phyloP scores from a whole-genome alignment of 2,329 filamentous ascomycete species.

The Trichoderma sp. region DNA sequence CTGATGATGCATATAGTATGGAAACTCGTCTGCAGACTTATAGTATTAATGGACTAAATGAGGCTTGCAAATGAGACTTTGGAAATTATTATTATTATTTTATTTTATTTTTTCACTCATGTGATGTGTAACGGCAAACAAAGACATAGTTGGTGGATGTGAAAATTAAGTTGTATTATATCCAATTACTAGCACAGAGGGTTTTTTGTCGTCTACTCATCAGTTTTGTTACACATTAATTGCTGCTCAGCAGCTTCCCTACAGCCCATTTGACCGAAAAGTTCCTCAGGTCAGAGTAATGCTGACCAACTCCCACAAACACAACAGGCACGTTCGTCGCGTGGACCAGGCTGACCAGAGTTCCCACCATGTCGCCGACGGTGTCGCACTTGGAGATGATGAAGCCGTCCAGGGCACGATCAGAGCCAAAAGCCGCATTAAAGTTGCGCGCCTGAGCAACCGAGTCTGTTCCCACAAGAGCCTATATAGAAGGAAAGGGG shows the following conservation, averaged over 20 bases:
- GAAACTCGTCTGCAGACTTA: constrained; percentile 7
- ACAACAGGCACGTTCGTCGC: constrained; percentile 94
- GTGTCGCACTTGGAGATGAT: constrained; percentile 99
- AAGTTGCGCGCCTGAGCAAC: constrained; percentile 97
- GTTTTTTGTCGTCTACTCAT: constrained; percentile 2
- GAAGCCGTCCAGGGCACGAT: constrained; percentile 83
- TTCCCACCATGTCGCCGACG: constrained; percentile 97
- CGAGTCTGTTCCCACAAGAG: constrained; percentile 90
- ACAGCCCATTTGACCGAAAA: constrained; percentile 69
- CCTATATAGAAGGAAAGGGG: constrained; percentile 39
- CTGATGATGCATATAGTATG: constrained; percentile 7
- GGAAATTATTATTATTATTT: too few relatives aligned
- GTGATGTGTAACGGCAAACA: neutral
- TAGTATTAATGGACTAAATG: constrained; percentile 10
- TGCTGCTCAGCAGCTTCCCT: constrained; percentile 58
- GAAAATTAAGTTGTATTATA: constrained; percentile 1
- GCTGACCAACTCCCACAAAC: constrained; percentile 75
- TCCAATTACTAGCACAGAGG: constrained; percentile 5
- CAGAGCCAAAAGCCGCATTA: constrained; percentile 83
- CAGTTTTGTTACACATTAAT: constrained; percentile 29
- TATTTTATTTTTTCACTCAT: too few relatives aligned
- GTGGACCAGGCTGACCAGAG: constrained; percentile 94
- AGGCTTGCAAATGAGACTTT: neutral
- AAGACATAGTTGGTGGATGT: neutral
- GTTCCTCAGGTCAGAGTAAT: constrained; percentile 65